A percentile compares a stretch with the other conserved stretches of the same genome.
phyloP scores from a whole-genome alignment of 2,329 filamentous ascomycete genomes.

The Colletotrichum eremochloae region DNA sequence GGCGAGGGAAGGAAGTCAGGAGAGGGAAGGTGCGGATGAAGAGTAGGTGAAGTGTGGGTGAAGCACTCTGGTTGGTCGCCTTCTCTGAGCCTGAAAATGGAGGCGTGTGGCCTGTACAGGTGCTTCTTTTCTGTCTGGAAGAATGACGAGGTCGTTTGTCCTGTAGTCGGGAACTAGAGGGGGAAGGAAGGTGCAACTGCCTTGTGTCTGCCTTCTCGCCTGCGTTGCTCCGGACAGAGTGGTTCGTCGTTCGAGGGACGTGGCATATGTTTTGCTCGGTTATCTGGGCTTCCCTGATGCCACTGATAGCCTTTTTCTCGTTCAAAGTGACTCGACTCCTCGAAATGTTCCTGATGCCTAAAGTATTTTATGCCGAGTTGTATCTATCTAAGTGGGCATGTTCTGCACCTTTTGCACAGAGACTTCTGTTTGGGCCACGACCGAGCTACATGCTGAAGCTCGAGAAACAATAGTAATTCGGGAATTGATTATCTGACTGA shows the following conservation, averaged over 20 bases:
- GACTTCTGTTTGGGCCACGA: neutral
- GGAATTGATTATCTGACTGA: no score
- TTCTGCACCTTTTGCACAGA: neutral
- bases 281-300: no score
- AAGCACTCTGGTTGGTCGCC: constrained; percentile 4
- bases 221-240: neutral
- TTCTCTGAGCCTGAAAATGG: neutral
- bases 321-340: no score
- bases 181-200: constrained; percentile 4
- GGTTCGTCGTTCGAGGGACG: neutral
- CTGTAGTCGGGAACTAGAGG: neutral
- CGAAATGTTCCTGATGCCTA: no score
- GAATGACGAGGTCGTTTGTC: neutral
- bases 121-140: neutral
- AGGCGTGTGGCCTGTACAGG: neutral
- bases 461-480: no score
- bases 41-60: constrained; percentile 13
- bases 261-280: neutral
- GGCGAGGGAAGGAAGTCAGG: constrained; percentile 13
- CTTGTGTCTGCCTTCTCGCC: neutral
- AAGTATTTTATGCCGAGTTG: neutral
- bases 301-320: neutral
- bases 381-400: neutral
- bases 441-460: neutral
- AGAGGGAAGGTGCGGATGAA: constrained; percentile 21